These are phyloP conservation scores for Hibiscus tridactylites DNA, from an alignment of 345 rosid species.

Conservation along the genomic window DNA sequence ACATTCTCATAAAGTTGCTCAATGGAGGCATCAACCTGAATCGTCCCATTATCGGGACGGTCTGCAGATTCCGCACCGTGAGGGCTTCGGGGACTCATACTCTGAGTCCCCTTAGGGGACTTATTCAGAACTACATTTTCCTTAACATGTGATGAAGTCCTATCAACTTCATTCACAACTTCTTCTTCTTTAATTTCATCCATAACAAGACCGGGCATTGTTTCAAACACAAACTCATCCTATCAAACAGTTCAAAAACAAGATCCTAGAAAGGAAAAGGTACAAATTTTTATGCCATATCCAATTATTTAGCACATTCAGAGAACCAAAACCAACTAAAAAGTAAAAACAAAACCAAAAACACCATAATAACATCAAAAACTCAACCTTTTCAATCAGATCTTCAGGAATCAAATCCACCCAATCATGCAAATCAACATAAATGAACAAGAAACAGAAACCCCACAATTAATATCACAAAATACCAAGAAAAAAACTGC, in stretches of 20 bases:
- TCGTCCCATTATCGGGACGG: slow-evolving; percentile 23
- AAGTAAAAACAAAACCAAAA: neutral
- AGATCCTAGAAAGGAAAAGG: slow-evolving; percentile 18
- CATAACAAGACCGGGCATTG: slow-evolving; percentile 53
- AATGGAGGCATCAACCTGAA: slow-evolving; percentile 41
- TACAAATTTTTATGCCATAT: neutral
- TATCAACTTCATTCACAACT: slow-evolving; percentile 26
- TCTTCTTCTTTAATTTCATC: slow-evolving; percentile 41
- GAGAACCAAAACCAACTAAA: neutral
- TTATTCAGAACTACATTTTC: slow-evolving; percentile 29
- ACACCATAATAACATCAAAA: slow-evolving; percentile 12
- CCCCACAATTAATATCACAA: neutral
- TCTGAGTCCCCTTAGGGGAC: slow-evolving; percentile 32
- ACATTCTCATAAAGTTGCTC: slow-evolving; percentile 80
- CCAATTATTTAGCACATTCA: neutral
- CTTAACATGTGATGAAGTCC: slow-evolving; percentile 25
- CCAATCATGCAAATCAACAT: neutral
- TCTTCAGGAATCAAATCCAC: slow-evolving; percentile 15
- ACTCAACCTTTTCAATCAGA: slow-evolving; percentile 11
- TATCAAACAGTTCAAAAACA: slow-evolving; percentile 17
- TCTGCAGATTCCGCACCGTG: slow-evolving; percentile 7
- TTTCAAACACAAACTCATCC: slow-evolving; percentile 12
- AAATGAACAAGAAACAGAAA: too few relatives aligned
- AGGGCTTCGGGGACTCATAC: slow-evolving; percentile 28
- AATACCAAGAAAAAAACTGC: neutral